phyloP scores from a whole-genome alignment of 257 asterid genomes.

The Apocynum venetum region DNA sequence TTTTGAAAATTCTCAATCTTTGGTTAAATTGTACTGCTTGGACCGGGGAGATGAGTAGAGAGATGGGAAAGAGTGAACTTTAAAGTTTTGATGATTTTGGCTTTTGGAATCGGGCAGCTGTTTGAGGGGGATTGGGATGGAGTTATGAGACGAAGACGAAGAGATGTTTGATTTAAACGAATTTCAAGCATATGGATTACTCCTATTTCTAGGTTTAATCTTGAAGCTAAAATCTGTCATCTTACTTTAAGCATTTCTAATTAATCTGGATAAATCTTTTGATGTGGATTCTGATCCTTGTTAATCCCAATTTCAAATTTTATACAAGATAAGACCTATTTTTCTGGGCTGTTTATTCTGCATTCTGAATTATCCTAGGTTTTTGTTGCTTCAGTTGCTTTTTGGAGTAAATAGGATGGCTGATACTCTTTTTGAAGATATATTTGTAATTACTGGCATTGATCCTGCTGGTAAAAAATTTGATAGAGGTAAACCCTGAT shows the following conservation, averaged over 20 bases:
- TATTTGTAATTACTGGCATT: constrained; percentile 51
- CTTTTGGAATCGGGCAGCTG: background rate
- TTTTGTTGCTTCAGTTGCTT: background rate
- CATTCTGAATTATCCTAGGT: background rate
- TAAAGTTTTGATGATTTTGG: background rate
- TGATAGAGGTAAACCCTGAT: constrained; percentile 45
- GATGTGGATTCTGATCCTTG: background rate
- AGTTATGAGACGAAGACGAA: background rate
- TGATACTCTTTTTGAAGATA: constrained; percentile 78
- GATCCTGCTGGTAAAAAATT: constrained; percentile 88
- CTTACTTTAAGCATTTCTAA: background rate
- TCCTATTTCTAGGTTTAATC: background rate
- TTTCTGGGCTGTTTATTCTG: background rate
- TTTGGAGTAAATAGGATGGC: constrained; percentile 41
- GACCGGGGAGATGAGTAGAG: background rate
- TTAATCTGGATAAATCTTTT: background rate
- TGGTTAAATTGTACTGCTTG: background rate
- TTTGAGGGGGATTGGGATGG: background rate
- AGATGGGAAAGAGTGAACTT: background rate
- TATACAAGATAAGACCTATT: background rate
- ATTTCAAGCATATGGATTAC: background rate
- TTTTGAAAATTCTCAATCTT: background rate
- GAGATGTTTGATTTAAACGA: background rate
- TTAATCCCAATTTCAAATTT: background rate
- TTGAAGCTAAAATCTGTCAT: no score